A percentile compares a stretch with the other conserved stretches of the same genome.
Evolutionary conservation across 371 early-diverging fungal species (phyloP).

Genomic region (Rhizopus stolonifer): DNA sequence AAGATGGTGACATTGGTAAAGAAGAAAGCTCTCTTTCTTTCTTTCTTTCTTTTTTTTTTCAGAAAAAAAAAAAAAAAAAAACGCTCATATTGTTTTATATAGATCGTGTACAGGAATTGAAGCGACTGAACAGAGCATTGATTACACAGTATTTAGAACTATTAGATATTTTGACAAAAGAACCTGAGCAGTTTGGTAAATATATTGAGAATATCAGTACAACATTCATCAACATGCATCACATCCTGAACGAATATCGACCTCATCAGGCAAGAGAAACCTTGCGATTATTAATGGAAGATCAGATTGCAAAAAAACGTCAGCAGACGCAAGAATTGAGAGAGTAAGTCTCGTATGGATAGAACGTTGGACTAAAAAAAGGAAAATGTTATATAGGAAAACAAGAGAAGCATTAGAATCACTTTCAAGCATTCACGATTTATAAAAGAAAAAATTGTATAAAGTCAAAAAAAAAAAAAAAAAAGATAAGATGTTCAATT

Average conservation of each 20-base stretch:
- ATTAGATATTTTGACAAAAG: conserved; percentile 53
- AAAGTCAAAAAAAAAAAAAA: too few species aligned
- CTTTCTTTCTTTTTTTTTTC: too few species aligned
- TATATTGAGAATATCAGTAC: conserved; percentile 65
- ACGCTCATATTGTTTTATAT: background rate
- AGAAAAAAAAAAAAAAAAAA: too few species aligned
- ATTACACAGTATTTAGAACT: conserved; percentile 72
- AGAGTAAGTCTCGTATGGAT: conserved; percentile 30
- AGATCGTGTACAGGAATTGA: conserved; percentile 75
- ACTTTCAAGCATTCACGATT: background rate
- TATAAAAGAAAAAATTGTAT: background rate
- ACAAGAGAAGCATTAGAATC: conserved; percentile 5
- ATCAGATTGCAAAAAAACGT: conserved; percentile 61
- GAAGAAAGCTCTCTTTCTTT: too few species aligned
- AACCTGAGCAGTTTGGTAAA: conserved; percentile 59
- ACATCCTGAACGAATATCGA: conserved; percentile 70
- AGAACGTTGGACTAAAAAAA: conserved; percentile 17
- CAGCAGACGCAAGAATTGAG: conserved; percentile 51
- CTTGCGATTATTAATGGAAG: conserved; percentile 66
- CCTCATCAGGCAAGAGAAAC: conserved; percentile 77
- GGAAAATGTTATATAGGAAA: conserved; percentile 19
- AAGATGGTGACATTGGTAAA: conserved; percentile 39
- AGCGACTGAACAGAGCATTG: conserved; percentile 69
- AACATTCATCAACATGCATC: conserved; percentile 74
- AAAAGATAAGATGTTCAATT: too few species aligned